Conservation (phyloP, 441 rosid genomes). For the Adansonia gregorii region DNA sequence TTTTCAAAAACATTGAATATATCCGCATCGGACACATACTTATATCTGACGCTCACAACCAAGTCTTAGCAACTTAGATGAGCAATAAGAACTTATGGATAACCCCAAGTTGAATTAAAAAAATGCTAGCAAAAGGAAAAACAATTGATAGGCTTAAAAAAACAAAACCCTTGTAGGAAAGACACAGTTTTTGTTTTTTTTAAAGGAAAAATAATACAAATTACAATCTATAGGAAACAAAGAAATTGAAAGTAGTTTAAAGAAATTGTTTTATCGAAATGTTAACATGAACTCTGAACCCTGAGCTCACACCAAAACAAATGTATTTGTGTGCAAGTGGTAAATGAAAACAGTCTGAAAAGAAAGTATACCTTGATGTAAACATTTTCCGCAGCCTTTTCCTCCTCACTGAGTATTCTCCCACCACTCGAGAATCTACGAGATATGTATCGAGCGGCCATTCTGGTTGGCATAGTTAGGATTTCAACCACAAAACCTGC, state of each 20-base stretch:
- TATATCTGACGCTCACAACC: too few species aligned
- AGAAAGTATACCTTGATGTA: conserved; percentile 70
- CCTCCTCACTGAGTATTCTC: conserved; percentile 82
- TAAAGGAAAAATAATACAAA: background rate
- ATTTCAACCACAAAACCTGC: conserved; percentile 27
- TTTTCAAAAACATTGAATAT: too few species aligned
- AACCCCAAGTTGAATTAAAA: background rate
- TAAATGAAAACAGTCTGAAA: background rate
- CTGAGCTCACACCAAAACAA: background rate
- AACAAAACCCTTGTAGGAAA: background rate
- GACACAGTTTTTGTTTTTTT: too few species aligned
- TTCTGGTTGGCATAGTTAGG: conserved; percentile 56
- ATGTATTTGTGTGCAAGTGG: background rate
- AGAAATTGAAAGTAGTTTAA: background rate
- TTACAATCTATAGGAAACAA: background rate
- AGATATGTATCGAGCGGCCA: conserved; percentile 49
- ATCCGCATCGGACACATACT: too few species aligned
- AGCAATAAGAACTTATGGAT: background rate
- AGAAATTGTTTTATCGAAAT: background rate
- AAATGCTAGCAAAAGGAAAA: background rate
- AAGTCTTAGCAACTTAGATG: too few species aligned
- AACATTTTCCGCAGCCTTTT: conserved; percentile 87
- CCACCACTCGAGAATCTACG: conserved; percentile 82
- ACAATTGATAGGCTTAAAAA: background rate
- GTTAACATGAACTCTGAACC: background rate